Evolutionary conservation across 352 stramenopile genomes (phyloP), one percentile per base, ranked within the genome.

Genomic region (Phytophthora litchii): DNA sequence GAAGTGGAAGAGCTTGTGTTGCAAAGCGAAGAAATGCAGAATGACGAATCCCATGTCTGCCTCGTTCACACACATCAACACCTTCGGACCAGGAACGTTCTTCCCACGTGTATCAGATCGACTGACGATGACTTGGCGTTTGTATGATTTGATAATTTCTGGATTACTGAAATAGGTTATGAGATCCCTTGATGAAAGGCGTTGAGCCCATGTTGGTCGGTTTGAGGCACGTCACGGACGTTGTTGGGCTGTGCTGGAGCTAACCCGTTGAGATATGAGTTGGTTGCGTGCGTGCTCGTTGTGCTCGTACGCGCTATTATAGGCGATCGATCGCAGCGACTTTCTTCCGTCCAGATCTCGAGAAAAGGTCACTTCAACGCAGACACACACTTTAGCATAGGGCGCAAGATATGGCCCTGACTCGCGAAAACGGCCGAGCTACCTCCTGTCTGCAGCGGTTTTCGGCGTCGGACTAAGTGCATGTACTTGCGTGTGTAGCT

Each of bases 1-100:
- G 41, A 55, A 55, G 34, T 50, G 47, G 23, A 42, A 52, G 34
- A 31, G 10, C 17, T 29, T 42, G 47, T 40, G 44, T 63, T 46
- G 13, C n/a, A 40, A 43, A 51, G 64, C 50, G 52, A 60, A 60
- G 52, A 72, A 72, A 64, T 54, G 46, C 52, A 60, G 37, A 72
- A 69, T 72, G 64, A 52, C 46, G 40, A 54, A 37, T 51, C 17
- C 20, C 10, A 41, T 12, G 8, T 50, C 54, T 52, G 48, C 46
- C n/a, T 25, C 36, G 36, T 41, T 52, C 23, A 27, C 23, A 27
- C 31, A 43, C 42, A 40, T 62, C 56, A 55, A 68, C 36, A 37
- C 16, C 17, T 17, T 19, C 16, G 23, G 54, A 21, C 38, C 63
- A 40, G 34, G 63, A 71, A 71, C 38, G 57, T 67, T 68, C 58